Evolutionary conservation across 345 rosid genomes (phyloP).

Genomic region (Punica granatum): DNA sequence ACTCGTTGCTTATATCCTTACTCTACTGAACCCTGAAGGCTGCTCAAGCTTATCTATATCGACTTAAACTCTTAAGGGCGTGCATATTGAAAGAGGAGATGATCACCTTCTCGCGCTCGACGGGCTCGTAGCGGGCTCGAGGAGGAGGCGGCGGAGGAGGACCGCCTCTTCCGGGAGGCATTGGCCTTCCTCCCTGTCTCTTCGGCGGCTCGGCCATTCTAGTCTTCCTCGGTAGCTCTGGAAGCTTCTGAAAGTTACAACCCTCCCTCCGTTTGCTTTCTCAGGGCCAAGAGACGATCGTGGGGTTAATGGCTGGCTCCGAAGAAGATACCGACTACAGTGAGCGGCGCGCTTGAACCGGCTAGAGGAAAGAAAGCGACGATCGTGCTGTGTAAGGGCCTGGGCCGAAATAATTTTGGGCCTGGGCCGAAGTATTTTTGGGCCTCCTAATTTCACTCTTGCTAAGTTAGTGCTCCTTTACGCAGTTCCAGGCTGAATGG

Average conservation of each 20-base stretch:
- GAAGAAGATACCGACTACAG: too few species aligned
- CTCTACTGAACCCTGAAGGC: not conserved
- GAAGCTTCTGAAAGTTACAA: not conserved
- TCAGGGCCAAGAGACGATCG: too few species aligned
- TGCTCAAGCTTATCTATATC: not conserved
- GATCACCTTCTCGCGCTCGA: slow-evolving; percentile 80
- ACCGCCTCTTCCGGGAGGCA: slow-evolving; percentile 49
- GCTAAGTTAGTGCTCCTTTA: too few species aligned
- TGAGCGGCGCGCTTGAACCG: too few species aligned
- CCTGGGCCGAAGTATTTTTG: too few species aligned
- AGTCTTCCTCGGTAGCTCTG: slow-evolving; percentile 27
- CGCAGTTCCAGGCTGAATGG: too few species aligned
- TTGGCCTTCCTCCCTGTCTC: slow-evolving; percentile 58
- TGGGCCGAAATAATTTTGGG: too few species aligned
- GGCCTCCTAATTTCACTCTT: too few species aligned
- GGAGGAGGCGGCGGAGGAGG: slow-evolving; percentile 41
- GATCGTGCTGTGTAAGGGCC: too few species aligned
- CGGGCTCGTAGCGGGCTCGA: slow-evolving; percentile 53
- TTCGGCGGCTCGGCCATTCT: slow-evolving; percentile 43
- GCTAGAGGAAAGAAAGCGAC: too few species aligned
- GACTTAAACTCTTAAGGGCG: not conserved
- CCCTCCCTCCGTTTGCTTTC: too few species aligned
- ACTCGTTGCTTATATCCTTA: not conserved
- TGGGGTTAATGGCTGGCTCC: too few species aligned
- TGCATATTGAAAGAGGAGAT: not conserved